These are phyloP conservation scores for Scorias spongiosa DNA, from an alignment of 2,329 filamentous ascomycete genomes.

Conservation along the genomic window DNA sequence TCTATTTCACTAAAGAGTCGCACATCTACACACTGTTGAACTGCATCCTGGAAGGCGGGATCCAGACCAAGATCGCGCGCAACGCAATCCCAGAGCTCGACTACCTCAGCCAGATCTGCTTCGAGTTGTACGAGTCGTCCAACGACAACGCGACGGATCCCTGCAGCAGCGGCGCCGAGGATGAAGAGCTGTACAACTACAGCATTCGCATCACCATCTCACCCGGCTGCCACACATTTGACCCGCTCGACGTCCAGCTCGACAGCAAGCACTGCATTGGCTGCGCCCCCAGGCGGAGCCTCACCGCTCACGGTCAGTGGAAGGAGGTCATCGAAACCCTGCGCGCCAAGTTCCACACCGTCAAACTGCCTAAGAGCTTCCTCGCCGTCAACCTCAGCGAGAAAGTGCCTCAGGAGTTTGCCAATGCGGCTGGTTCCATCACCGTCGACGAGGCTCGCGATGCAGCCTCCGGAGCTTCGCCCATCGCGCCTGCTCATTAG, in stretches of 20 bases:
- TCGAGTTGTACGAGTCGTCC: constrained; percentile 92
- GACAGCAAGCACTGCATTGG: constrained; percentile 95
- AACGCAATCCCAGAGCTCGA: constrained; percentile 93
- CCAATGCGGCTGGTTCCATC: neutral
- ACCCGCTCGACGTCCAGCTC: constrained; percentile 88
- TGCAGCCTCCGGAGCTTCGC: neutral
- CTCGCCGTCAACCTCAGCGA: constrained; percentile 35
- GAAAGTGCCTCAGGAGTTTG: constrained; percentile 17
- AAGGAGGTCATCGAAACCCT: constrained; percentile 93
- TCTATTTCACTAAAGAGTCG: constrained; percentile 98
- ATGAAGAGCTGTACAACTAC: constrained; percentile 51
- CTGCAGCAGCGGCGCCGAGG: constrained; percentile 4
- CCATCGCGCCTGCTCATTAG: neutral
- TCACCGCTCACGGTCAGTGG: constrained; percentile 90
- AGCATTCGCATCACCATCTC: constrained; percentile 92
- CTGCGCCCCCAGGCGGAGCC: constrained; percentile 72
- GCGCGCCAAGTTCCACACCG: constrained; percentile 81
- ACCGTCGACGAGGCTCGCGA: neutral
- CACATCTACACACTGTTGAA: constrained; percentile 98
- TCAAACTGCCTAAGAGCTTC: constrained; percentile 37
- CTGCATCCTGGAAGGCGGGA: constrained; percentile 91
- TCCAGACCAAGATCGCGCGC: constrained; percentile 91
- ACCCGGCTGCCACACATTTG: constrained; percentile 90
- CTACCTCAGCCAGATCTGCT: constrained; percentile 94
- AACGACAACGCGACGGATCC: constrained; percentile 50